A percentile compares a stretch with the other conserved stretches of the same genome.
Conservation (phyloP, 306 rosid species). For the Cucumis melo region DNA sequence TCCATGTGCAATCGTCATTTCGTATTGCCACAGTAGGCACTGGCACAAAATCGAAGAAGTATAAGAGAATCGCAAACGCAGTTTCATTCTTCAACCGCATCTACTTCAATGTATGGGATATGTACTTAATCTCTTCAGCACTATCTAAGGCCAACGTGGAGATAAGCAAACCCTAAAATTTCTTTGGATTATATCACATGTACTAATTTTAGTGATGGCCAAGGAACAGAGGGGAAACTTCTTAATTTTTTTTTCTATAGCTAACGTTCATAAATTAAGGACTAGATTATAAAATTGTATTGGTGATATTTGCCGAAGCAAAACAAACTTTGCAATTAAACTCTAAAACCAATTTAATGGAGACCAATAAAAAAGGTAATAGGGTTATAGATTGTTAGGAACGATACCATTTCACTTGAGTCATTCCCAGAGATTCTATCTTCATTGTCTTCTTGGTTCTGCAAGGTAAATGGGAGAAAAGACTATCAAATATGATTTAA, state of each 20-base stretch:
- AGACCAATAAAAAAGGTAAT: not conserved
- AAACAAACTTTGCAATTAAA: not conserved
- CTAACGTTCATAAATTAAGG: too few species aligned
- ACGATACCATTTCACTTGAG: not conserved
- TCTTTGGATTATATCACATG: not conserved
- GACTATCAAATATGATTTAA: not conserved
- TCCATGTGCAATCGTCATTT: slow-evolving; percentile 80
- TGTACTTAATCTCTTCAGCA: not conserved
- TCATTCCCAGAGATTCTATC: not conserved
- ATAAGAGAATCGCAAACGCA: not conserved
- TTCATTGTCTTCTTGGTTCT: not conserved
- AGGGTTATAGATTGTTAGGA: not conserved
- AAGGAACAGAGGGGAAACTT: not conserved
- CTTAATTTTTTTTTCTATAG: not conserved
- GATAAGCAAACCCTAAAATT: not conserved
- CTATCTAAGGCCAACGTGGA: not conserved
- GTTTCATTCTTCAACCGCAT: not conserved
- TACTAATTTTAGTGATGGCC: not conserved
- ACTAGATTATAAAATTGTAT: too few species aligned
- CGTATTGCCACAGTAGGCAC: slow-evolving; percentile 85
- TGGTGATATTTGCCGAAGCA: too few species aligned
- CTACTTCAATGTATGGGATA: not conserved
- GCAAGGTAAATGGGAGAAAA: not conserved
- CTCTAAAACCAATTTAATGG: not conserved
- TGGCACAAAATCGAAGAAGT: slow-evolving; percentile 22